Base-by-base conservation (phyloP, 2,329 filamentous ascomycete species). In the Aspergillus piperis region DNA sequence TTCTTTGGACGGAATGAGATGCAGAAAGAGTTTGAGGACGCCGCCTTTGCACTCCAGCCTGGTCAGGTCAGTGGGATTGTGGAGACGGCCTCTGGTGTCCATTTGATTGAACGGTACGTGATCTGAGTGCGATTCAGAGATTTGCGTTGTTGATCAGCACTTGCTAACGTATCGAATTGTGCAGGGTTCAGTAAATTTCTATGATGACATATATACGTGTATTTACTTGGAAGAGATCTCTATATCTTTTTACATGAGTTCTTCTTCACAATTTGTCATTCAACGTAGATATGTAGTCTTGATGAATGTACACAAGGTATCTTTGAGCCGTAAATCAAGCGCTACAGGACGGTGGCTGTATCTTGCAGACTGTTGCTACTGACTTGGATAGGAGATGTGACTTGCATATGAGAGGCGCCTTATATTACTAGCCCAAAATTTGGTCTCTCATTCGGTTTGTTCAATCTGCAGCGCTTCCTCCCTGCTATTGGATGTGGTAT, bases 1-100 rank as follows among this genome's bases (percentile, higher is more conserved):
- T 96, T 93, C 78, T 99, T 99, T 77, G 93, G 92, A 58, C 88
- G 85, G 70, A 92, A 92, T 27, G 94, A 98, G 72, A 99, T 99
- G 95, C 95, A 99, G 77, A 94, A 93, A 81, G 94, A 97, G 79
- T 99, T 99, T 73, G 95, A 99, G 80, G 92, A 97, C 59, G 93
- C 93, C 4, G 90, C 95, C 1, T 99, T 99, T 79, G 88, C 85
- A n/a, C 83, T 99, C 58, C 85, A 93, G 77, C 88, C 89, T 2
- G 93, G 92, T 36, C 86, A 97, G 78, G 87, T 98, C 72, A 97
- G 93, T 78, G 83, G 85, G 50, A 83, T 97, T 39, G 90, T 98
- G 11, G 90, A 96, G 78, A 97, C 95, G 41, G 93, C 92, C 53
- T 97, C 93, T 55, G 95, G 95, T 1, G 82, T 98, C 72, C 95